A percentile compares a stretch with the other conserved stretches of the same genome.
These are phyloP conservation scores for Aphanomyces stellatus DNA, from an alignment of 352 stramenopile genomes.

Conservation along the genomic window DNA sequence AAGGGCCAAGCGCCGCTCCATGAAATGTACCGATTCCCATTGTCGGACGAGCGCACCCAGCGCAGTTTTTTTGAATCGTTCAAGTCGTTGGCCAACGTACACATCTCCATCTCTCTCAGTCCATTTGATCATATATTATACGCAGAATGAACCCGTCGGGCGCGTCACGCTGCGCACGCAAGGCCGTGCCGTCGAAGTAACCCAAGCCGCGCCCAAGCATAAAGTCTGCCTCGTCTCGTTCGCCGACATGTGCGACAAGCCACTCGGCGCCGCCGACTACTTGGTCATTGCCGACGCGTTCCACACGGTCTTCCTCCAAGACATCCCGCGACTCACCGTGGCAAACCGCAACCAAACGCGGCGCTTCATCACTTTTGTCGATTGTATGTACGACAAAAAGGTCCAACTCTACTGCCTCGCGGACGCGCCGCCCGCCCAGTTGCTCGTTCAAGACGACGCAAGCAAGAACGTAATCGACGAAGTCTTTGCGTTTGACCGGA, in stretches of 20 bases:
- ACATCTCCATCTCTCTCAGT: no score
- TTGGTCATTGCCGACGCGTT: constrained; percentile 84
- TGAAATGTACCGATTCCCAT: constrained; percentile 62
- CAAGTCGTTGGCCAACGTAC: constrained; percentile 37
- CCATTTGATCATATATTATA: no score
- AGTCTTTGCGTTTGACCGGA: constrained; percentile 78
- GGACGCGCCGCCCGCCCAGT: constrained; percentile 37
- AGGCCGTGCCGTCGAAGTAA: constrained; percentile 52
- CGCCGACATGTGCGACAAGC: constrained; percentile 91
- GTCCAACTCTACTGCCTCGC: constrained; percentile 66
- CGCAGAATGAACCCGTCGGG: constrained; percentile 5
- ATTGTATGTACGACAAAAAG: constrained; percentile 94
- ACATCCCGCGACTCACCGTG: constrained; percentile 85
- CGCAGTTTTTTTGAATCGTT: constrained; percentile 67
- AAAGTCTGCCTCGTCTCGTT: constrained; percentile 90
- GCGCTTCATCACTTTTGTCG: constrained; percentile 97
- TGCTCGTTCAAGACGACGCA: constrained; percentile 50
- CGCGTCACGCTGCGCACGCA: constrained; percentile 41
- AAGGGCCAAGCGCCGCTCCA: constrained; percentile 46
- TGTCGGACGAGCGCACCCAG: constrained; percentile 36
- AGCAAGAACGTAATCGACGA: constrained; percentile 68
- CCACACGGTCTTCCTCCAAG: constrained; percentile 83
- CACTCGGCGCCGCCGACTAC: constrained; percentile 92
- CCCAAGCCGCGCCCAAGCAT: constrained; percentile 38
- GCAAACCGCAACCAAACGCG: constrained; percentile 87